Base-by-base conservation (phyloP, 2,329 filamentous ascomycete species). In the Aspergillus alliaceus region DNA sequence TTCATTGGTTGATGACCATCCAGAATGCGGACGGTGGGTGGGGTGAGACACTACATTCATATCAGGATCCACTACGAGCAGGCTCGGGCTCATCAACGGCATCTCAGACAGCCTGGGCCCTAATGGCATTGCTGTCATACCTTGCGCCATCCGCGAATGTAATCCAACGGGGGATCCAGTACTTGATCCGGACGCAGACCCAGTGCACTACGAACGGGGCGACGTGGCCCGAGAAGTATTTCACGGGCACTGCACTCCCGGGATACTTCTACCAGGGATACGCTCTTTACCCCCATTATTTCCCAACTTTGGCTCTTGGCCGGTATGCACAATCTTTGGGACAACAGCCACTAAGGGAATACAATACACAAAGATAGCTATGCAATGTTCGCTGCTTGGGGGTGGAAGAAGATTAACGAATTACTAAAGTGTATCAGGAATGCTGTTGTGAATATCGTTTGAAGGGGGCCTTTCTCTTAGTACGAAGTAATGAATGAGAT, bases 1-100 rank as follows among this genome's bases (percentile, higher is more conserved):
- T 63, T 5, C 15, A 53, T 2, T 72, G 69, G 66, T 46, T 72
- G 3, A 59, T 61, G 40, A 34, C 24, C 8, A 49, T 58, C 4
- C 70, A 73, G 50, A 70, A 72, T 39, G 6, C 51, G 1, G 69
- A 72, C 32, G 71, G 71, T 1, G 68, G 71, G 2, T 73, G 70
- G 70, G 69, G 70, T 14, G 70, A 73, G 44, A 54, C 48, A 3
- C 20, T 67, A 0, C 50, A 50, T 1, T 59, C 66, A 1, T 72
- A 73, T 40, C 24, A 54, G 8, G 42, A 63, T 42, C 50, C 59
- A 8, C 7, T 32, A 3, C 51, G 31, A 9, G 60, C 58, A 7
- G 66, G 58, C 0, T 48, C 40, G 20, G 66, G 64, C 11, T 27
- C 44, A 3, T 67, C 63, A 9, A 72, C 70, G 1, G 53, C 72